phyloP scores from a whole-genome alignment of 768 basidiomycete genomes.

The Trichaptum fuscoviolaceum region DNA sequence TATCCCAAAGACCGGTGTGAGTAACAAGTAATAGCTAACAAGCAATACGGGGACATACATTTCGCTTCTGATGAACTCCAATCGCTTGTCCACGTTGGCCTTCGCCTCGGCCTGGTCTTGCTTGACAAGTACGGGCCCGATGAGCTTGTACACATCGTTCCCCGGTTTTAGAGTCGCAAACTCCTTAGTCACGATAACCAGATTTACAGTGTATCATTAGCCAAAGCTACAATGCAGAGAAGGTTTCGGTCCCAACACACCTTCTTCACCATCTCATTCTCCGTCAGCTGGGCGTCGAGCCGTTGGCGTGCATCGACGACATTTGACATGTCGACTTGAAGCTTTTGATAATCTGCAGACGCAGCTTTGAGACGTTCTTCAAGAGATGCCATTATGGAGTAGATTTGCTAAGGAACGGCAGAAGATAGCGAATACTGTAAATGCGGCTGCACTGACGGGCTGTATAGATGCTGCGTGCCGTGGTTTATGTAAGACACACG shows the following conservation, averaged over 20 bases:
- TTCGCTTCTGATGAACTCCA: constrained; percentile 84
- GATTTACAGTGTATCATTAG: constrained; percentile 4
- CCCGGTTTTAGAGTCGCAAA: constrained; percentile 66
- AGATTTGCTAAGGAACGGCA: background rate
- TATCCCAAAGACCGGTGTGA: constrained; percentile 10
- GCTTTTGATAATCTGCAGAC: constrained; percentile 72
- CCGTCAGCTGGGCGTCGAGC: constrained; percentile 85
- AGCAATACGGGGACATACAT: constrained; percentile 50
- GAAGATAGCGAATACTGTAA: too few species aligned
- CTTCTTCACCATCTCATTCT: constrained; percentile 91
- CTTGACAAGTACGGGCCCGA: constrained; percentile 85
- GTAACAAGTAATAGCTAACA: background rate
- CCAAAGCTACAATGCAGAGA: background rate
- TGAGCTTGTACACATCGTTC: constrained; percentile 84
- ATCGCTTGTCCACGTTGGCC: constrained; percentile 79
- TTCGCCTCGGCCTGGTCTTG: constrained; percentile 89
- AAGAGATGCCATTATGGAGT: constrained; percentile 33
- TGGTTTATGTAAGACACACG: background rate
- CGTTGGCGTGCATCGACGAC: constrained; percentile 78
- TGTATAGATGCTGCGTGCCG: too few species aligned
- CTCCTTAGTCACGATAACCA: constrained; percentile 53
- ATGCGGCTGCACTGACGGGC: too few species aligned
- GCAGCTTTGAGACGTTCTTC: constrained; percentile 59
- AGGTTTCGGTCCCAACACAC: constrained; percentile 30
- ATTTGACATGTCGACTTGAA: constrained; percentile 68